A percentile compares a stretch with the other conserved stretches of the same genome.
Conservation (phyloP, 306 rosid species). For the Cicer cuneatum region DNA sequence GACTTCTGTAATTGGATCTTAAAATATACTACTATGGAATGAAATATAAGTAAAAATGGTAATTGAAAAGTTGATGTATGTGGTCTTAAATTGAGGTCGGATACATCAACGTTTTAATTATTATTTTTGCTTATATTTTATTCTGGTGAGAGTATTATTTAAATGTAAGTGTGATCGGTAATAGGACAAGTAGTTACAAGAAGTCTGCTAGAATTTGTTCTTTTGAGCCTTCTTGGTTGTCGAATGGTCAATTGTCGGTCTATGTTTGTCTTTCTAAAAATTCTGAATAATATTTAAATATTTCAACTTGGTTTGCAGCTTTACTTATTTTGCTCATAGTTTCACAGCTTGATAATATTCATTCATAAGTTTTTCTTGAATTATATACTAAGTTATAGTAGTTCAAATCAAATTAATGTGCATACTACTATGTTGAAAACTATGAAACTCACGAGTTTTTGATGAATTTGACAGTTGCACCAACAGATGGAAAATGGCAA, state of each 20-base stretch:
- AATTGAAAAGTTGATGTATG: too few species aligned
- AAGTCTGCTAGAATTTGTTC: not conserved
- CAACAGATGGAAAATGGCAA: constrained; percentile 67
- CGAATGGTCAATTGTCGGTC: constrained; percentile 6
- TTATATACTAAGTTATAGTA: not conserved
- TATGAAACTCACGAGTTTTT: not conserved
- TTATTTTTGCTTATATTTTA: too few species aligned
- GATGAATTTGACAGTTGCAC: constrained; percentile 55
- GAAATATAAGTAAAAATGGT: too few species aligned
- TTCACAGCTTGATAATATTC: constrained; percentile 10
- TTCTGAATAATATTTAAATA: not conserved
- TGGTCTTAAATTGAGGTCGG: too few species aligned
- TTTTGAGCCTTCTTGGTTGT: not conserved
- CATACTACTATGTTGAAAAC: too few species aligned
- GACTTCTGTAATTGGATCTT: not conserved
- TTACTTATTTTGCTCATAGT: not conserved
- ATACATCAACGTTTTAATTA: too few species aligned
- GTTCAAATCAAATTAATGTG: constrained; percentile 9
- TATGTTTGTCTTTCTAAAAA: not conserved
- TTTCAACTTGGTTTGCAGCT: constrained; percentile 12
- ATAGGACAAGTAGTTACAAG: not conserved
- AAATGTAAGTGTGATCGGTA: not conserved
- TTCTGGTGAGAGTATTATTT: too few species aligned
- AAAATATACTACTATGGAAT: not conserved
- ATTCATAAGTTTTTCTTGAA: not conserved